Evolutionary conservation across 2,329 filamentous ascomycete genomes (phyloP).

Genomic region (Diaporthe batatas): DNA sequence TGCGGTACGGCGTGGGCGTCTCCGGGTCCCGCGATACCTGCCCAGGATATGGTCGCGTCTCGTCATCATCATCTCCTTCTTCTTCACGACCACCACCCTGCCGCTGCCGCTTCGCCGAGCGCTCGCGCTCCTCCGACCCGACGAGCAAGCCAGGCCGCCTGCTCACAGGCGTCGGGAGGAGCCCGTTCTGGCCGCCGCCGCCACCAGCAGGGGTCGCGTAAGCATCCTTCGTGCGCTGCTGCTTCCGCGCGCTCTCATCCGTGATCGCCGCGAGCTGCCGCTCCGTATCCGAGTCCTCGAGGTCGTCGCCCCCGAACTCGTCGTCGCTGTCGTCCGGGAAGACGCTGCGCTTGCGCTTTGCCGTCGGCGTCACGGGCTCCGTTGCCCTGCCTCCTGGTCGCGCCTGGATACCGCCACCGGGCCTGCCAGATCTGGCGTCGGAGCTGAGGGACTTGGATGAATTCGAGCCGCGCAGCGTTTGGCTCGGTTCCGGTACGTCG

Average conservation of each 20-base stretch:
- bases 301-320: constrained; percentile 48
- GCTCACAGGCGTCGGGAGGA: constrained; percentile 50
- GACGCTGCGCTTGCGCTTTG: constrained; percentile 49
- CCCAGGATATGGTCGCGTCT: not conserved
- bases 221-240: constrained; percentile 37
- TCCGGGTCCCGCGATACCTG: constrained; percentile 5
- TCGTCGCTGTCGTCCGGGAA: constrained; percentile 47
- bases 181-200: too few species aligned
- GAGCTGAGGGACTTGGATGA: constrained; percentile 3
- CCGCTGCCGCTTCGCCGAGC: constrained; percentile 38
- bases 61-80: not conserved
- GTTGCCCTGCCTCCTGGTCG: not conserved
- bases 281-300: constrained; percentile 56
- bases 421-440: not conserved
- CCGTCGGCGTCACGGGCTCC: constrained; percentile 41
- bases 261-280: constrained; percentile 53
- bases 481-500: constrained; percentile 18
- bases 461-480: constrained; percentile 20
- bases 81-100: not conserved
- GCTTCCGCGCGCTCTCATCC: constrained; percentile 52
- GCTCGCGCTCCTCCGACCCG: constrained; percentile 36
- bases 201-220: constrained; percentile 45
- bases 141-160: constrained; percentile 40
- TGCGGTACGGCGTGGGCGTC: constrained; percentile 40
- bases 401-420: not conserved